Conservation (phyloP, 2,329 filamentous ascomycete genomes). For the Beauveria caledonica region DNA sequence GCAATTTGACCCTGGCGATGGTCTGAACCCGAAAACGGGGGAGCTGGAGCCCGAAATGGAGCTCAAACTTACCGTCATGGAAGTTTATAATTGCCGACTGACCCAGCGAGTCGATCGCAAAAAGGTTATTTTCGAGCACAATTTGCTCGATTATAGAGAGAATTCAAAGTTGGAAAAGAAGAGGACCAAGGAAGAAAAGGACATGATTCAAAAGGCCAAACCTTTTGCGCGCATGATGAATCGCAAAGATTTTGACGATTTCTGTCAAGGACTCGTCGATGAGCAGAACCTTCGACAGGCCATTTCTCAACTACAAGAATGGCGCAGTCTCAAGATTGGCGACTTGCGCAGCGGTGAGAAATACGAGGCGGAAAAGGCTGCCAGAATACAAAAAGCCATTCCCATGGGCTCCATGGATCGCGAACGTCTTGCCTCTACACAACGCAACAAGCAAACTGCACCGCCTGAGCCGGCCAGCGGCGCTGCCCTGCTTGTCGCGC, state of each 20-base stretch:
- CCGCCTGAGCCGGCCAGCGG: slow-evolving; percentile 65
- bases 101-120: slow-evolving; percentile 90
- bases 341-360: slow-evolving; percentile 83
- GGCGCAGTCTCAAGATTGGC: slow-evolving; percentile 76
- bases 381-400: slow-evolving; percentile 59
- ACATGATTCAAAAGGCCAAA: slow-evolving; percentile 86
- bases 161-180: slow-evolving; percentile 88
- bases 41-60: slow-evolving; percentile 94
- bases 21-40: slow-evolving; percentile 73
- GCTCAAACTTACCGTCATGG: slow-evolving; percentile 94
- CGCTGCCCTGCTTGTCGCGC: slow-evolving; percentile 67
- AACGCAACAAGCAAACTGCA: slow-evolving; percentile 59
- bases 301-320: slow-evolving; percentile 86
- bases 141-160: slow-evolving; percentile 85
- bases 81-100: slow-evolving; percentile 90
- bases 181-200: slow-evolving; percentile 88
- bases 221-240: slow-evolving; percentile 98
- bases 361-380: slow-evolving; percentile 82
- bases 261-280: slow-evolving; percentile 78
- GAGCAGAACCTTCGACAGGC: slow-evolving; percentile 88
- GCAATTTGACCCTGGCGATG: slow-evolving; percentile 95
- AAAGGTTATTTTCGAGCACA: slow-evolving; percentile 94
- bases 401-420: slow-evolving; percentile 80
- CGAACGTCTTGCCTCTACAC: slow-evolving; percentile 62
- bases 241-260: slow-evolving; percentile 76